phyloP scores from a whole-genome alignment of 1,284 basidiomycete genomes.

The Cryptococcus depauperatus region DNA sequence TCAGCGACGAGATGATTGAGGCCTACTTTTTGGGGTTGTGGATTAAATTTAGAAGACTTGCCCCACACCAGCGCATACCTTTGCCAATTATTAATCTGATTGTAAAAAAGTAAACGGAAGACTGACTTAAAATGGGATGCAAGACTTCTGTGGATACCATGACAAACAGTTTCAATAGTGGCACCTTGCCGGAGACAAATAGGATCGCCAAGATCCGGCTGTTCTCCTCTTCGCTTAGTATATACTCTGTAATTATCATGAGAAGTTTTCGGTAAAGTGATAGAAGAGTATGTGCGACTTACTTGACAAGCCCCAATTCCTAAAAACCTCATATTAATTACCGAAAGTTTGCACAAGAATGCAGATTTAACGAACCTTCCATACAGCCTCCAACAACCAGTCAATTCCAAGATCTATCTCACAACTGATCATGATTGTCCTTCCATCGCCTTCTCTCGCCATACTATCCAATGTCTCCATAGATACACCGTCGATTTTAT shows the following conservation, averaged over 20 bases:
- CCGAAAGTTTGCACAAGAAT: background rate
- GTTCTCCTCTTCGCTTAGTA: conserved; percentile 91
- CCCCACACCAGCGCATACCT: conserved; percentile 88
- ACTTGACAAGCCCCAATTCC: conserved; percentile 71
- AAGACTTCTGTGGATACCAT: conserved; percentile 81
- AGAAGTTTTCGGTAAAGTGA: conserved; percentile 1
- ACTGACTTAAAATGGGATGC: conserved; percentile 68
- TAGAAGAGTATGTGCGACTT: conserved; percentile 9
- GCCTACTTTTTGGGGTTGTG: conserved; percentile 87
- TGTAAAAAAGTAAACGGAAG: background rate
- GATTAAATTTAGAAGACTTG: conserved; percentile 80
- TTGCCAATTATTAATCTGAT: background rate
- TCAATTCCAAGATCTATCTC: conserved; percentile 84
- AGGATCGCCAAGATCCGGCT: conserved; percentile 86
- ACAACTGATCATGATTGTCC: conserved; percentile 84
- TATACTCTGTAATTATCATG: conserved; percentile 53
- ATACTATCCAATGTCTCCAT: conserved; percentile 83
- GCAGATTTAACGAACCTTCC: conserved; percentile 51
- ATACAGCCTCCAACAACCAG: conserved; percentile 79
- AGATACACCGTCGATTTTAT: conserved; percentile 84
- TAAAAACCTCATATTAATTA: conserved; percentile 11
- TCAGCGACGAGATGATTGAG: conserved; percentile 79
- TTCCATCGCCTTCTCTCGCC: conserved; percentile 66
- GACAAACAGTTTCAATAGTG: conserved; percentile 88
- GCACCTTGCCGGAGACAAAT: conserved; percentile 85